A percentile compares a stretch with the other conserved stretches of the same genome.
phyloP scores from a whole-genome alignment of 1,284 basidiomycete genomes.

The Sporisorium scitamineum region DNA sequence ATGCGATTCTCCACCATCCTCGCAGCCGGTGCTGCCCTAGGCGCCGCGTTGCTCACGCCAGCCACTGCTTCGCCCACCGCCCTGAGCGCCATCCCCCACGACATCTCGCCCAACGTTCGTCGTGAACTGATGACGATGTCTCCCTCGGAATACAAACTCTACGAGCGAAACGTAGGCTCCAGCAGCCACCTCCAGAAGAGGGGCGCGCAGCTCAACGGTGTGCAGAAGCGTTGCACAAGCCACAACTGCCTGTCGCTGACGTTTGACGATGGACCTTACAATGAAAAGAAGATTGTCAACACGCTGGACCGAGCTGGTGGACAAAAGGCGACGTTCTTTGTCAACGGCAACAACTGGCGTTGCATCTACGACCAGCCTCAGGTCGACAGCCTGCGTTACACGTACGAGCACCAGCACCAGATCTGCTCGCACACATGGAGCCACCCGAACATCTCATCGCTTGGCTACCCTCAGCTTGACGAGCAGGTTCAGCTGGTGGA shows the following conservation, averaged over 20 bases:
- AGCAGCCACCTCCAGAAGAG: conserved; percentile 13
- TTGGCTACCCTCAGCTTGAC: conserved; percentile 51
- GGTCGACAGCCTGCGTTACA: conserved; percentile 32
- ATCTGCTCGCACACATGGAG: conserved; percentile 59
- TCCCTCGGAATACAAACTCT: conserved; percentile 24
- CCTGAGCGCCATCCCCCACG: conserved; percentile 35
- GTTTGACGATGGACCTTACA: conserved; percentile 64
- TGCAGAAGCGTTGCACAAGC: conserved; percentile 31
- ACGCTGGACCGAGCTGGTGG: conserved; percentile 31
- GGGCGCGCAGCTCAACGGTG: conserved; percentile 32
- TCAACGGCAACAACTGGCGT: conserved; percentile 62
- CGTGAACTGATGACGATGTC: conserved; percentile 18
- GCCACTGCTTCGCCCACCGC: conserved; percentile 30
- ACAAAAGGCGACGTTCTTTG: conserved; percentile 58
- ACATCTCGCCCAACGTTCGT: conserved; percentile 40
- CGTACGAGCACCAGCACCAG: conserved; percentile 49
- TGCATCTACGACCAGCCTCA: conserved; percentile 49
- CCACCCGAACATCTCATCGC: conserved; percentile 48
- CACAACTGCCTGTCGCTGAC: conserved; percentile 49
- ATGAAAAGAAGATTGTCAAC: conserved; percentile 41
- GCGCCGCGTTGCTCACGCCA: conserved; percentile 17
- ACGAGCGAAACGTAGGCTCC: conserved; percentile 9
- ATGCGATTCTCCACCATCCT: conserved; percentile 43
- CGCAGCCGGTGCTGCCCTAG: conserved; percentile 24
- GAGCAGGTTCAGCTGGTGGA: conserved; percentile 56